Evolutionary conservation across 352 stramenopile genomes (phyloP).

Genomic region (Phytophthora hybrid): DNA sequence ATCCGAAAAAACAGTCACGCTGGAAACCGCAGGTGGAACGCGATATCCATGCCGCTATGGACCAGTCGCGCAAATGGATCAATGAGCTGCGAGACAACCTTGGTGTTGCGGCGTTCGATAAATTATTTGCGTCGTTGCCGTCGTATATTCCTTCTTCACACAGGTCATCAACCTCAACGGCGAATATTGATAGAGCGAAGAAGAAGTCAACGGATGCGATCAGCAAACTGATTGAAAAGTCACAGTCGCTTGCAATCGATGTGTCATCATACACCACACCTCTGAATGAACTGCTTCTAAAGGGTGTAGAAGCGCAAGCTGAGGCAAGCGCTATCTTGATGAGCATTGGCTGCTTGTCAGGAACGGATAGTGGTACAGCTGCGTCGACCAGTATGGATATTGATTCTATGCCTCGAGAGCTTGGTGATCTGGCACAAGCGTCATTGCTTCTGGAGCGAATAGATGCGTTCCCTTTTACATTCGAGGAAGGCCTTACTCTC

Average conservation of each 20-base stretch:
- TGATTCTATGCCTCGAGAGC: conserved; percentile 40
- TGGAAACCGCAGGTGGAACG: conserved; percentile 89
- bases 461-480: conserved; percentile 72
- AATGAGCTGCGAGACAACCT: conserved; percentile 80
- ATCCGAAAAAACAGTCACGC: conserved; percentile 78
- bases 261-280: conserved; percentile 70
- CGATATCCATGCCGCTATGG: conserved; percentile 77
- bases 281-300: conserved; percentile 64
- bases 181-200: conserved; percentile 53
- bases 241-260: conserved; percentile 65
- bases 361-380: conserved; percentile 7
- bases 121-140: conserved; percentile 53
- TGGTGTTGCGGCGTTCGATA: conserved; percentile 66
- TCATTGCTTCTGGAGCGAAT: conserved; percentile 70
- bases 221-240: conserved; percentile 73
- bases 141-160: conserved; percentile 38
- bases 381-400: conserved; percentile 24
- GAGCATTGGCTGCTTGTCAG: conserved; percentile 56
- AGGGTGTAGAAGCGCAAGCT: conserved; percentile 53
- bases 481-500: conserved; percentile 73
- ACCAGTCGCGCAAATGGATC: conserved; percentile 77
- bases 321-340: conserved; percentile 65
- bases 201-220: conserved; percentile 72
- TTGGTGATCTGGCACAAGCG: conserved; percentile 59
- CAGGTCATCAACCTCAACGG: conserved; percentile 29